A percentile compares a stretch with the other conserved stretches of the same genome.
phyloP scores from a whole-genome alignment of 108 stramenopile species.

The Cyclostephanos invisitatus region DNA sequence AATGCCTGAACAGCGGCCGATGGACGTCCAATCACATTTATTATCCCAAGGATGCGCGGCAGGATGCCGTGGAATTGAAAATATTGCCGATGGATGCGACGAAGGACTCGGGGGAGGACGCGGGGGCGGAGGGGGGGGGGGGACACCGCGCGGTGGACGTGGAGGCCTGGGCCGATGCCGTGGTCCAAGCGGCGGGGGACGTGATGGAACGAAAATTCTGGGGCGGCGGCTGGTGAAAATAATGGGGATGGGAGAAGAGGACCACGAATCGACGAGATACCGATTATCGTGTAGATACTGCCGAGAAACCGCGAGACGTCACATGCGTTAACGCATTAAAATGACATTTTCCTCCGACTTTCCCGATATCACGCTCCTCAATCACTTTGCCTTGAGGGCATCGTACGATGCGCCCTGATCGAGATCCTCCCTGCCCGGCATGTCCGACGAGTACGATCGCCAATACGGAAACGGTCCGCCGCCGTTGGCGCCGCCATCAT shows the following conservation, averaged over 20 bases:
- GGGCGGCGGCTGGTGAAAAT: constrained; percentile 35
- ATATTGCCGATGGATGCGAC: background rate
- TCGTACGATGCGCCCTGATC: constrained; percentile 83
- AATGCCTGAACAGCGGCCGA: constrained; percentile 41
- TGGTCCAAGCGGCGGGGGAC: constrained; percentile 46
- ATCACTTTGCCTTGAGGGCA: constrained; percentile 64
- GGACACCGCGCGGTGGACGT: constrained; percentile 19
- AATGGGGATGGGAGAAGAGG: background rate
- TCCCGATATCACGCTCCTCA: too few species aligned
- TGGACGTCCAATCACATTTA: constrained; percentile 47
- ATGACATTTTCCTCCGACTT: too few species aligned
- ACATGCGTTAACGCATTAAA: too few species aligned
- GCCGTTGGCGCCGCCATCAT: too few species aligned
- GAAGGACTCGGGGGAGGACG: background rate
- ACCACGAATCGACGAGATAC: too few species aligned
- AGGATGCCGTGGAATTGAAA: constrained; percentile 34
- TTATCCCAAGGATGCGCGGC: constrained; percentile 44
- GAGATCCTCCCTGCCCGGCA: constrained; percentile 71
- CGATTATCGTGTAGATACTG: too few species aligned
- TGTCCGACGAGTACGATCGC: constrained; percentile 81
- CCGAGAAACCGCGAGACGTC: too few species aligned
- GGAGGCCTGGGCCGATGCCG: constrained; percentile 33
- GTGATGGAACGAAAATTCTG: constrained; percentile 45
- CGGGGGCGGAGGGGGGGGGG: constrained; percentile 11
- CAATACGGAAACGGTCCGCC: constrained; percentile 84